phyloP scores from a whole-genome alignment of 768 basidiomycete genomes.

The Leucosporidium yakuticum region DNA sequence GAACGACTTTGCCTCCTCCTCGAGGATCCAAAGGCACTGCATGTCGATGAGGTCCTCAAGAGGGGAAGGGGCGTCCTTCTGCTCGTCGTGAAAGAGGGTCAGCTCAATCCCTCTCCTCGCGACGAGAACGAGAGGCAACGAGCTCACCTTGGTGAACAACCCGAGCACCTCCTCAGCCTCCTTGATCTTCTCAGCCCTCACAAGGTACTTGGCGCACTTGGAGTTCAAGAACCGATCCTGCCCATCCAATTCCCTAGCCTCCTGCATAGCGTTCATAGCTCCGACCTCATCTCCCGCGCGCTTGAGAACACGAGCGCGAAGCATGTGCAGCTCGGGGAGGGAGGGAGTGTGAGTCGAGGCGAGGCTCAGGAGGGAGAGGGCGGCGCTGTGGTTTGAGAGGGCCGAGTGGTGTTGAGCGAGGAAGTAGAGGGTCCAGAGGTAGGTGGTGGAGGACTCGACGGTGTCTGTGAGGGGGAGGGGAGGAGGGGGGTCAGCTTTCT shows the following conservation, averaged over 20 bases:
- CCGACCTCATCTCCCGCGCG: slow-evolving; percentile 71
- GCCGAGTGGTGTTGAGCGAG: slow-evolving; percentile 81
- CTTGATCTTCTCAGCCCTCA: slow-evolving; percentile 71
- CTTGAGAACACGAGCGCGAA: slow-evolving; percentile 76
- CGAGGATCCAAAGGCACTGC: slow-evolving; percentile 83
- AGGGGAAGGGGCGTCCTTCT: slow-evolving; percentile 80
- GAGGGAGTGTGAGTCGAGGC: slow-evolving; percentile 86
- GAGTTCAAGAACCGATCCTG: slow-evolving; percentile 95
- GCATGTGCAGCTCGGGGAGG: slow-evolving; percentile 78
- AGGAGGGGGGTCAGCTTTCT: no score
- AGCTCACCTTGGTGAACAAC: slow-evolving; percentile 89
- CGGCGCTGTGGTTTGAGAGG: slow-evolving; percentile 48
- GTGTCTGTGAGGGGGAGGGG: slow-evolving; percentile 23
- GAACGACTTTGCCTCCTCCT: slow-evolving; percentile 72
- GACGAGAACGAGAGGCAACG: slow-evolving; percentile 25
- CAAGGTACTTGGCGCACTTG: slow-evolving; percentile 82
- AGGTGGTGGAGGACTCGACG: slow-evolving; percentile 64
- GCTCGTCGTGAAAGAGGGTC: slow-evolving; percentile 8
- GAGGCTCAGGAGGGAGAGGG: slow-evolving; percentile 58
- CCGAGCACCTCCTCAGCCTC: slow-evolving; percentile 70
- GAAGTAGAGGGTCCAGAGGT: slow-evolving; percentile 93
- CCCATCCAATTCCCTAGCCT: slow-evolving; percentile 76
- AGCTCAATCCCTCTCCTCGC: background rate
- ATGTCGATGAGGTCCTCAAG: slow-evolving; percentile 83
- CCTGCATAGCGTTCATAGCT: slow-evolving; percentile 69